Conservation (phyloP, 2,329 filamentous ascomycete genomes). For the Fusarium coicis region DNA sequence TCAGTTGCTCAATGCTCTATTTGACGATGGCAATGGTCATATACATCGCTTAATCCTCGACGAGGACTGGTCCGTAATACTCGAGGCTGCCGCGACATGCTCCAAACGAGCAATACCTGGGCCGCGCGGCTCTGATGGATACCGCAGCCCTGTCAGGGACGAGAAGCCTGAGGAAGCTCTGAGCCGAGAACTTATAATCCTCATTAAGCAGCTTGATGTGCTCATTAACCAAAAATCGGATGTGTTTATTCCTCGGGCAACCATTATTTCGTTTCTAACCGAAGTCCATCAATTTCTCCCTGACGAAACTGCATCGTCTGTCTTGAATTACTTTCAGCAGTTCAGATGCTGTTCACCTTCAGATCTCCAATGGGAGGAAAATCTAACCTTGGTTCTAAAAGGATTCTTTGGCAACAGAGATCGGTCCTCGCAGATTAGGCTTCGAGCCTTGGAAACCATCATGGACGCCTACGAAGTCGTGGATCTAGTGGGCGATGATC, state of each 20-base stretch:
- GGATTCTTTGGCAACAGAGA: conserved; percentile 71
- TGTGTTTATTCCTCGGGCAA: conserved; percentile 72
- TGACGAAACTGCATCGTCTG: conserved; percentile 70
- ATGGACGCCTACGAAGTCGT: conserved; percentile 69
- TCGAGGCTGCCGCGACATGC: conserved; percentile 69
- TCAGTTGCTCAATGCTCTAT: conserved; percentile 65
- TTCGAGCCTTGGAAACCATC: conserved; percentile 70
- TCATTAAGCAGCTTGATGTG: conserved; percentile 62
- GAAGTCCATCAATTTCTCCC: conserved; percentile 70
- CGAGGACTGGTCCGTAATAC: conserved; percentile 72
- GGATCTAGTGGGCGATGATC: conserved; percentile 67
- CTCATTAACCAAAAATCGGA: conserved; percentile 56
- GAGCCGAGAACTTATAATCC: conserved; percentile 54
- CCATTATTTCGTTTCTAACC: conserved; percentile 74
- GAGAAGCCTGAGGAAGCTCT: conserved; percentile 52
- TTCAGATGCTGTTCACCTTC: conserved; percentile 79
- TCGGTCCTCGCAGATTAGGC: conserved; percentile 70
- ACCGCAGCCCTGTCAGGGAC: conserved; percentile 41
- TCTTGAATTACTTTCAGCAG: conserved; percentile 75
- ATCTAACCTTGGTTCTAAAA: conserved; percentile 68
- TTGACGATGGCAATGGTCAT: conserved; percentile 61
- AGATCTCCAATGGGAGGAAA: conserved; percentile 73
- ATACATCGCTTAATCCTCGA: conserved; percentile 69
- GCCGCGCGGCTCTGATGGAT: conserved; percentile 42
- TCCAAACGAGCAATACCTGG: conserved; percentile 48